Percentiles rank a stretch among this genome's conserved stretches.
phyloP scores from a whole-genome alignment of 2,329 filamentous ascomycete genomes.

The Colletotrichum sp. region DNA sequence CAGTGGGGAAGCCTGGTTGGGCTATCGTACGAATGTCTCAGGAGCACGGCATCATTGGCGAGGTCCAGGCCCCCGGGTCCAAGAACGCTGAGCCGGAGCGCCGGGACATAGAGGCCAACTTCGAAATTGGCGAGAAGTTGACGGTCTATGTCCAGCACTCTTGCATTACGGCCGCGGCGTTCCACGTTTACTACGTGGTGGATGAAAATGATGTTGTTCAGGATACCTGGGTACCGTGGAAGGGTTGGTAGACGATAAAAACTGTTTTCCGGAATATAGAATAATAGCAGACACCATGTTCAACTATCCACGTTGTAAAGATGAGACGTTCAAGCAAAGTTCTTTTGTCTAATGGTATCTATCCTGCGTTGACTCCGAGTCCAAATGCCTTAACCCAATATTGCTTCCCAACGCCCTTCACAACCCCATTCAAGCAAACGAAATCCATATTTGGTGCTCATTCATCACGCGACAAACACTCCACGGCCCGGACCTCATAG shows the following conservation, averaged over 20 bases:
- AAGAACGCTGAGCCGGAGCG: constrained; percentile 17
- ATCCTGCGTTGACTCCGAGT: neutral
- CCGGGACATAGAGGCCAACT: constrained; percentile 28
- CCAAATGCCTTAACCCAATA: neutral
- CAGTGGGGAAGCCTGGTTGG: constrained; percentile 33
- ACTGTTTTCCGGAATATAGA: fast-evolving
- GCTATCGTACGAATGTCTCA: constrained; percentile 38
- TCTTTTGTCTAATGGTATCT: neutral
- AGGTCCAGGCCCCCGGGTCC: neutral
- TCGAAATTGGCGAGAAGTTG: constrained; percentile 37
- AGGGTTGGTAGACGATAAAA: constrained; percentile 31
- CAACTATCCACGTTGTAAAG: neutral
- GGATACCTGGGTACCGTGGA: constrained; percentile 42
- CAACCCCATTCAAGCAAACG: constrained; percentile 42
- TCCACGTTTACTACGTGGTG: constrained; percentile 38
- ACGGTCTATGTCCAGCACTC: constrained; percentile 36
- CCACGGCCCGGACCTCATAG: constrained; percentile 41
- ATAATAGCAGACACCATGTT: neutral
- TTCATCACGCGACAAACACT: constrained; percentile 50
- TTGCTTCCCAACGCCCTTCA: neutral
- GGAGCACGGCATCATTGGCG: constrained; percentile 40
- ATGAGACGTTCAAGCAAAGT: neutral
- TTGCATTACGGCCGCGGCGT: constrained; percentile 42
- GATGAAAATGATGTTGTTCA: constrained; percentile 37
- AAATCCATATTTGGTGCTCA: constrained; percentile 52